These are phyloP conservation scores for Cudoniella acicularis DNA, from an alignment of 495 filamentous ascomycete genomes.

Conservation along the genomic window DNA sequence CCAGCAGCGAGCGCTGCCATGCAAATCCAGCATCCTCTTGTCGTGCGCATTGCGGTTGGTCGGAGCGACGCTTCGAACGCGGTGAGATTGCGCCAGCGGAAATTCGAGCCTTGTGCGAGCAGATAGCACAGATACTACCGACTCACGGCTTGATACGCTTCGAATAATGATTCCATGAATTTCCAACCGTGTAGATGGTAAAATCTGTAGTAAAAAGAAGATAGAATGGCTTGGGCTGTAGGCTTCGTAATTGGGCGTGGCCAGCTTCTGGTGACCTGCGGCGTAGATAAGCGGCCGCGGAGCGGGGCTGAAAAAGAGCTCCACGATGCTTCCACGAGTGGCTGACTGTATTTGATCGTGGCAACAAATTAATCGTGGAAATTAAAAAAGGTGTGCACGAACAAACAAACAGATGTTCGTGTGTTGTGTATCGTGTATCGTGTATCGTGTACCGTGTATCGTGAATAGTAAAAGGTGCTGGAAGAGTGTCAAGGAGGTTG, in stretches of 20 bases:
- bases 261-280: not conserved
- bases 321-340: not conserved
- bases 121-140: constrained; percentile 7
- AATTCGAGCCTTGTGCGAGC: too few species aligned
- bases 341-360: not conserved
- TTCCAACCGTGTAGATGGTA: not conserved
- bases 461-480: not conserved
- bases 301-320: constrained; percentile 1
- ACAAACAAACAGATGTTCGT: too few species aligned
- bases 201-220: not conserved
- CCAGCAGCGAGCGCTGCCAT: constrained; percentile 4
- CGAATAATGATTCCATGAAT: constrained; percentile 11
- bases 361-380: not conserved
- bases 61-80: too few species aligned
- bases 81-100: too few species aligned
- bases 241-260: not conserved
- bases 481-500: not conserved
- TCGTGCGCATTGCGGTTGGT: constrained; percentile 1
- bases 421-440: too few species aligned
- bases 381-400: too few species aligned
- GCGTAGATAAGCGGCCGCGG: not conserved
- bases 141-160: not conserved
- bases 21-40: constrained; percentile 6
- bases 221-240: not conserved
- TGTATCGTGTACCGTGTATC: too few species aligned